Evolutionary conservation across 2,329 filamentous ascomycete species (phyloP), one percentile per base, ranked within the genome.

Genomic region (Lizonia empirigonia): DNA sequence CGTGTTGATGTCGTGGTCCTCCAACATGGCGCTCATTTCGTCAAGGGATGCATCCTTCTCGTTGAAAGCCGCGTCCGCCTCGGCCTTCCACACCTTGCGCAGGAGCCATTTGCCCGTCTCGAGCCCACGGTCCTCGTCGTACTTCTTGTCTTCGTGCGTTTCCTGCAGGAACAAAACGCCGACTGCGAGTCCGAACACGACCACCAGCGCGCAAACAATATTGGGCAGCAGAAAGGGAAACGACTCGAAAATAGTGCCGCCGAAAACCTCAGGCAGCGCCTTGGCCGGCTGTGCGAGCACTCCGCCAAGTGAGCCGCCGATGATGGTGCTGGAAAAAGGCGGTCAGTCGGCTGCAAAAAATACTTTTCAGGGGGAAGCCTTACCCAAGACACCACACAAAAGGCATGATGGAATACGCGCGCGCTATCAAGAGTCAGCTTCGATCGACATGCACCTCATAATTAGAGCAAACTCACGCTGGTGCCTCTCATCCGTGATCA

Each of bases 401-500:
- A 6, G 94, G 94, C 91, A 99, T 97, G 62, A 97, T 92, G 10
- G 93, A 91, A 76, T 96, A 99, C 40, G 93, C 94, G 64, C 90
- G 90, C 62, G 92, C 89, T 91, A 58, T 45, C 16, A 55, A 48
- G 41, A 59, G 51, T 73, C 60, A 74, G 65, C 34, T 44, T 19
- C 26, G 35, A 35, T 55, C 46, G 44, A 37, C 49, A 18, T 20
- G 16, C 44, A 39, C 38, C 47, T 44, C 39, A 23, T 48, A 27
- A 37, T 46, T 37, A 40, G 50, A 34, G 16, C 22, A 38, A 59
- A 76, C 88, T 75, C 75, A 91, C 88, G 89, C 73, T 97, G 92
- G 71, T 97, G 91, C 73, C 93, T 89, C 76, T 96, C 96, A 53
- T 89, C 87, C 4, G 90, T 96, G 20, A 97, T 88, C 53, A 99